phyloP scores from a whole-genome alignment of 2,329 filamentous ascomycete species.

The Amylocarpus encephaloides region DNA sequence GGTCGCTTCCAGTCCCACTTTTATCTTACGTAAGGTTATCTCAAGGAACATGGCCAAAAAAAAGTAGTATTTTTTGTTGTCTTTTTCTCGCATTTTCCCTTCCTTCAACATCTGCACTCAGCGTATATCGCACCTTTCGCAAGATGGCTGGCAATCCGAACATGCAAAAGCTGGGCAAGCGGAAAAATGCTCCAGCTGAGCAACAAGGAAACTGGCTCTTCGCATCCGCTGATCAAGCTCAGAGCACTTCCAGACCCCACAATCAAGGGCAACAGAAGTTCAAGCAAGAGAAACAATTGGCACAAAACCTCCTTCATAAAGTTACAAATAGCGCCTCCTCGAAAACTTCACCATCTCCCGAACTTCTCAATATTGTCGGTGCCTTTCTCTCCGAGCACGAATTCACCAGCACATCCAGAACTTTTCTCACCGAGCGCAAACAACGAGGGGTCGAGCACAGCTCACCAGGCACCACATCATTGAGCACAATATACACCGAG shows the following conservation, averaged over 20 bases:
- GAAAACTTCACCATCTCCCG: slow-evolving; percentile 41
- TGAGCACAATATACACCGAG: slow-evolving; percentile 34
- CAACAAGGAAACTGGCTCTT: slow-evolving; percentile 31
- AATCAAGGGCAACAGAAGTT: slow-evolving; percentile 16
- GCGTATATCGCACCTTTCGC: slow-evolving; percentile 2
- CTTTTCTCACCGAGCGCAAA: slow-evolving; percentile 57
- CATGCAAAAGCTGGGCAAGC: slow-evolving; percentile 29
- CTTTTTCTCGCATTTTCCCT: background rate
- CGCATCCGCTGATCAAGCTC: slow-evolving; percentile 18
- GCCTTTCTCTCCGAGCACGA: slow-evolving; percentile 60
- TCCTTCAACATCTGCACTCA: slow-evolving; percentile 6
- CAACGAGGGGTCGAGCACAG: slow-evolving; percentile 39
- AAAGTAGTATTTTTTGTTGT: no score
- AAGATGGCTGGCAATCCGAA: slow-evolving; percentile 30
- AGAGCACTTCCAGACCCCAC: slow-evolving; percentile 12
- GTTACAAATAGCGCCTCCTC: slow-evolving; percentile 17
- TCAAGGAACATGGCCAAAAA: no score
- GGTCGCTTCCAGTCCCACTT: no score
- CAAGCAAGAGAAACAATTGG: slow-evolving; percentile 28
- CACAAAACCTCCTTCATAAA: slow-evolving; percentile 26
- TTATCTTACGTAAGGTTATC: no score
- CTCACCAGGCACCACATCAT: slow-evolving; percentile 33
- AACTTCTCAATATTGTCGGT: slow-evolving; percentile 62
- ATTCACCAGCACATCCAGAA: slow-evolving; percentile 54
- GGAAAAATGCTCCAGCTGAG: slow-evolving; percentile 19